phyloP scores from a whole-genome alignment of 768 basidiomycete genomes.

The Pleurotus salmoneostramineus region DNA sequence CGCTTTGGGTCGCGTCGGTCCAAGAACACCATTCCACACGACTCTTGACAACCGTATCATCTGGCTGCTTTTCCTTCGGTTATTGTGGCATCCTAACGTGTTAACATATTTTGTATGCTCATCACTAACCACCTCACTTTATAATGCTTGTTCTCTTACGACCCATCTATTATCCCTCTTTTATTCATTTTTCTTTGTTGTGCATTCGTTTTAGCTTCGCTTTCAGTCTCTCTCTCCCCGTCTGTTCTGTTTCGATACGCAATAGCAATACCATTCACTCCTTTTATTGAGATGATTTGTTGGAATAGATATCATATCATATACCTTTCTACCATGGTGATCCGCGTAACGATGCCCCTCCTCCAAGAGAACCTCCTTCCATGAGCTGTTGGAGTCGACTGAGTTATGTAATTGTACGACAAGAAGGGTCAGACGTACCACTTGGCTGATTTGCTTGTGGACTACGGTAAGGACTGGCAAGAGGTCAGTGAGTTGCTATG shows the following conservation, averaged over 20 bases:
- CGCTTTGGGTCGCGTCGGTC: slow-evolving; percentile 73
- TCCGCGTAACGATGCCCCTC: slow-evolving; percentile 30
- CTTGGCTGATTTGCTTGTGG: slow-evolving; percentile 45
- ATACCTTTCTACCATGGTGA: slow-evolving; percentile 35
- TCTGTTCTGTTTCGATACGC: slow-evolving; percentile 23
- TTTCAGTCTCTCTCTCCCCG: slow-evolving; percentile 16
- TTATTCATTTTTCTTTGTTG: slow-evolving; percentile 13
- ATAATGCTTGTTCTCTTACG: neutral
- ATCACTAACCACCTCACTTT: neutral
- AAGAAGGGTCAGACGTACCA: slow-evolving; percentile 28
- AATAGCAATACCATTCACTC: slow-evolving; percentile 25
- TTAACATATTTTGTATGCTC: slow-evolving; percentile 1
- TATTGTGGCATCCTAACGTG: slow-evolving; percentile 6
- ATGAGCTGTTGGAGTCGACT: slow-evolving; percentile 22
- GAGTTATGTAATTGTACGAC: too few relatives aligned
- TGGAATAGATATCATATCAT: slow-evolving; percentile 2
- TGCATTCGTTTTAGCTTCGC: slow-evolving; percentile 6
- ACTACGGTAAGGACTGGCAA: slow-evolving; percentile 41
- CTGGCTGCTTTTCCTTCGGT: slow-evolving; percentile 9
- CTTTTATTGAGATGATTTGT: slow-evolving; percentile 13
- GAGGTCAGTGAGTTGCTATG: slow-evolving; percentile 5
- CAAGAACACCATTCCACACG: slow-evolving; percentile 33
- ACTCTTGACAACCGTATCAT: slow-evolving; percentile 19
- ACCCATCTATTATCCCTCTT: slow-evolving; percentile 4
- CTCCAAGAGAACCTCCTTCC: slow-evolving; percentile 34